A percentile compares a stretch with the other conserved stretches of the same genome.
phyloP scores from a whole-genome alignment of 805 yeast genomes.

The Candida ulmi region DNA sequence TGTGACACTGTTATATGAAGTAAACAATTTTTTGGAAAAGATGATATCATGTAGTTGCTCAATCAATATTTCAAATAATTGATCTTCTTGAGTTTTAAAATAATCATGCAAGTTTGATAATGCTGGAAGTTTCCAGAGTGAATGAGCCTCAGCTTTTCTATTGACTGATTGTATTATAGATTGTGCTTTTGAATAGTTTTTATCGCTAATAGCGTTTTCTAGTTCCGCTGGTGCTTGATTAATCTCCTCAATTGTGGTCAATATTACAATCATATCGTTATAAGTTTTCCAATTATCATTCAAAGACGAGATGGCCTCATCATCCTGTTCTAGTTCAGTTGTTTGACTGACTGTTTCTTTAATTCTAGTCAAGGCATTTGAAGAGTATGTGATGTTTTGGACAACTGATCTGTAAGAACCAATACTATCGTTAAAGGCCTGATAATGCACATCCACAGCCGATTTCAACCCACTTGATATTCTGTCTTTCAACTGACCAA shows the following conservation, averaged over 20 bases:
- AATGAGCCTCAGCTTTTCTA: conserved; percentile 41
- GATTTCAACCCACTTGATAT: conserved; percentile 53
- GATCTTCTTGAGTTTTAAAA: conserved; percentile 50
- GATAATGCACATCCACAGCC: conserved; percentile 78
- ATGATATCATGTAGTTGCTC: conserved; percentile 71
- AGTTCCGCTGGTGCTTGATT: conserved; percentile 53
- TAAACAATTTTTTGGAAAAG: conserved; percentile 43
- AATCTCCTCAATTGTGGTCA: conserved; percentile 61
- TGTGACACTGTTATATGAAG: conserved; percentile 16
- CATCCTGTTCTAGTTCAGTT: conserved; percentile 2
- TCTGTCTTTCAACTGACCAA: conserved; percentile 50
- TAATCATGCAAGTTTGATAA: conserved; percentile 44
- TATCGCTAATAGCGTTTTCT: conserved; percentile 64
- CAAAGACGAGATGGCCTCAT: conserved; percentile 28
- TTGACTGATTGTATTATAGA: conserved; percentile 42
- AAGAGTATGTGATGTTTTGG: conserved; percentile 58
- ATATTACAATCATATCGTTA: conserved; percentile 61
- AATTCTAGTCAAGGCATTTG: conserved; percentile 45
- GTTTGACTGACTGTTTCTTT: conserved; percentile 34
- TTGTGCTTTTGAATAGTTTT: conserved; percentile 63
- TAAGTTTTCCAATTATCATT: conserved; percentile 58
- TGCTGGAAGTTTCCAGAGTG: conserved; percentile 54
- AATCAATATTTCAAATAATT: conserved; percentile 63
- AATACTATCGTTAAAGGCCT: conserved; percentile 77
- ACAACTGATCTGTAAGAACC: conserved; percentile 78